These are phyloP conservation scores for Hymenoscyphus occultus DNA, from an alignment of 2,329 filamentous ascomycete genomes.

Conservation along the genomic window DNA sequence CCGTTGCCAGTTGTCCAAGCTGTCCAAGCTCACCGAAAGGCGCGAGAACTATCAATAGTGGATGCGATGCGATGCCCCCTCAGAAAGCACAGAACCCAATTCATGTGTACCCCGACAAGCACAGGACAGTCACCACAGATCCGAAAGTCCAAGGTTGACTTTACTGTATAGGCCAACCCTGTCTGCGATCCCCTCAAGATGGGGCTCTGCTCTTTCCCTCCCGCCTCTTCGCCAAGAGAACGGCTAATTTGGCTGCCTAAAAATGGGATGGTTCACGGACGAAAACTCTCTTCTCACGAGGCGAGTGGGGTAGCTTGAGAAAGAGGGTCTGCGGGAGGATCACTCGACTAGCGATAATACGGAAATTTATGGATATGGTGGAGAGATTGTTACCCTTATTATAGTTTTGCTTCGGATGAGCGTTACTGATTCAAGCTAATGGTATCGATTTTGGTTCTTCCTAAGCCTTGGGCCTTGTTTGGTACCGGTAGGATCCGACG, in stretches of 20 bases:
- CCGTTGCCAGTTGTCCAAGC: background rate
- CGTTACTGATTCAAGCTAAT: background rate
- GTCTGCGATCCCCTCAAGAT: background rate
- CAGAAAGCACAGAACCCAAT: background rate
- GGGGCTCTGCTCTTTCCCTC: background rate
- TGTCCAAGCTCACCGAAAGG: background rate
- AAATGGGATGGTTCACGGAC: background rate
- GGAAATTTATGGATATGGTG: background rate
- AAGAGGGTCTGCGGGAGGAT: background rate
- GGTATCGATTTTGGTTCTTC: background rate
- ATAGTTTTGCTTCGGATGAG: background rate
- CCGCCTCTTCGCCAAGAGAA: background rate
- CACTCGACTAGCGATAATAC: background rate
- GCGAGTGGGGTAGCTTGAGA: background rate
- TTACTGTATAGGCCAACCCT: background rate
- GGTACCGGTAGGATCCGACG: background rate
- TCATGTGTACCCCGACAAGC: no score
- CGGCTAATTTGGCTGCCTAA: slow-evolving; percentile 1
- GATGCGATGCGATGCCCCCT: background rate
- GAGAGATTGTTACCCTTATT: background rate
- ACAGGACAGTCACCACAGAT: no score
- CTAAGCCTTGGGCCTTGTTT: background rate
- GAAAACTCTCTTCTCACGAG: background rate
- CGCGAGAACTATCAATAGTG: background rate
- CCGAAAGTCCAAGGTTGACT: no score